These are phyloP conservation scores for Diaporthe helianthi DNA, from an alignment of 2,329 filamentous ascomycete species.

Conservation along the genomic window DNA sequence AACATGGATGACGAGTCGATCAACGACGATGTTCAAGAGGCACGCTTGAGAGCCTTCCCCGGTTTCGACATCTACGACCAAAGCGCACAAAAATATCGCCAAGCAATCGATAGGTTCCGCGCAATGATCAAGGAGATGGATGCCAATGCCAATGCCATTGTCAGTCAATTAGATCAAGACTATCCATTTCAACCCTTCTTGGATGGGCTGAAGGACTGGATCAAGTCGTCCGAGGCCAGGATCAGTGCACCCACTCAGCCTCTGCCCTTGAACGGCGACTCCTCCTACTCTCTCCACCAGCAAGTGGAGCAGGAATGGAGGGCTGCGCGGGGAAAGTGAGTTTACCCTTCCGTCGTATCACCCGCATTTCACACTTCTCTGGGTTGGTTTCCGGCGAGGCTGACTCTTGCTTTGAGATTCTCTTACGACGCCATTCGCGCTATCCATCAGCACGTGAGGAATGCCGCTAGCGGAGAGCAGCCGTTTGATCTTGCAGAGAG, in stretches of 20 bases:
- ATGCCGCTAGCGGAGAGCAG: neutral
- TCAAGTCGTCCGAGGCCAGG: constrained; percentile 24
- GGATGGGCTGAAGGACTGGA: constrained; percentile 28
- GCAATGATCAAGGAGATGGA: constrained; percentile 30
- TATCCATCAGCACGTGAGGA: constrained; percentile 17
- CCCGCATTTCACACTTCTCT: neutral
- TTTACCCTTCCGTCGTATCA: neutral
- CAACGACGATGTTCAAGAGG: constrained; percentile 30
- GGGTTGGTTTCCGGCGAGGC: constrained; percentile 20
- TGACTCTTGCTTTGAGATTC: constrained; percentile 26
- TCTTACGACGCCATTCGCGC: neutral
- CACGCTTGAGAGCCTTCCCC: constrained; percentile 37
- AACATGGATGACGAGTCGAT: constrained; percentile 30
- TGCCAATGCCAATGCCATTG: constrained; percentile 1
- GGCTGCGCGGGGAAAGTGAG: constrained; percentile 26
- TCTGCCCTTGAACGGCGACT: constrained; percentile 1
- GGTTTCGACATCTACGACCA: constrained; percentile 27
- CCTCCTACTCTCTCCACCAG: constrained; percentile 7
- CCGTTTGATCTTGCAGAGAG: neutral
- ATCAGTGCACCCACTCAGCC: constrained; percentile 6
- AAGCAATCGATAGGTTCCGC: constrained; percentile 26
- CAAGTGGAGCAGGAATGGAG: constrained; percentile 21
- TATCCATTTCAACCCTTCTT: constrained; percentile 31
- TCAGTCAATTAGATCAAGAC: constrained; percentile 26
- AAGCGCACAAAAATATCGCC: constrained; percentile 19